Conservation (phyloP, 2,329 filamentous ascomycete species). For the Diaporthe sp. region DNA sequence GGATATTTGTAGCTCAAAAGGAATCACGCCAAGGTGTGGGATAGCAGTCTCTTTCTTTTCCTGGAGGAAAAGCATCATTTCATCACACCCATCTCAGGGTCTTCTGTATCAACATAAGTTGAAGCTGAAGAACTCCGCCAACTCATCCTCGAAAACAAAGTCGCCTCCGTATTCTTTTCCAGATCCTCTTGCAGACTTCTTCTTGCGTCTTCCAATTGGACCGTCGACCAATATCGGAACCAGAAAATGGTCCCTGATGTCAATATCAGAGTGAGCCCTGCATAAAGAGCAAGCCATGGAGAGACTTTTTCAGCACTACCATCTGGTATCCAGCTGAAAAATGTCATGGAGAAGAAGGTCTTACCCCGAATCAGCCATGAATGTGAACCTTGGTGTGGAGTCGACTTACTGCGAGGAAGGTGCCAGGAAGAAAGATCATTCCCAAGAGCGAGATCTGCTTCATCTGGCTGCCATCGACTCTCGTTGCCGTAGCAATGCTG, state of each 20-base stretch:
- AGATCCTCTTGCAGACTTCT: background rate
- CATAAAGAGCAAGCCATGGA: conserved; percentile 41
- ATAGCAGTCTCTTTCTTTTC: too few species aligned
- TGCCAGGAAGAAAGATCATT: conserved; percentile 44
- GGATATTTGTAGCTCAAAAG: too few species aligned
- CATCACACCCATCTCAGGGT: background rate
- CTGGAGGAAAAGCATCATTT: background rate
- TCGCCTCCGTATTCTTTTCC: background rate
- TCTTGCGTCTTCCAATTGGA: background rate
- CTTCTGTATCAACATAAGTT: background rate
- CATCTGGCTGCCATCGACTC: conserved; percentile 42
- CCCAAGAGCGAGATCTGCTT: conserved; percentile 37
- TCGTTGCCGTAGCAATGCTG: conserved; percentile 40
- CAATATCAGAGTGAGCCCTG: conserved; percentile 35
- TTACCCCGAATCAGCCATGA: background rate
- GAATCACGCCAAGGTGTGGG: too few species aligned
- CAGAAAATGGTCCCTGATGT: conserved; percentile 19
- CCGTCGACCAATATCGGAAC: background rate
- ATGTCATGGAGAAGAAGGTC: conserved; percentile 43
- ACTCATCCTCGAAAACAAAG: background rate
- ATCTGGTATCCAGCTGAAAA: conserved; percentile 42
- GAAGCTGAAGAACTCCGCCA: background rate
- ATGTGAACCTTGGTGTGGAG: background rate
- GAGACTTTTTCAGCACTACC: conserved; percentile 40
- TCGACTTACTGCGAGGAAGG: conserved; percentile 43